A percentile compares a stretch with the other conserved stretches of the same genome.
Conservation (phyloP, 2,329 filamentous ascomycete species). For the Aspergillus pseudotamarii region DNA sequence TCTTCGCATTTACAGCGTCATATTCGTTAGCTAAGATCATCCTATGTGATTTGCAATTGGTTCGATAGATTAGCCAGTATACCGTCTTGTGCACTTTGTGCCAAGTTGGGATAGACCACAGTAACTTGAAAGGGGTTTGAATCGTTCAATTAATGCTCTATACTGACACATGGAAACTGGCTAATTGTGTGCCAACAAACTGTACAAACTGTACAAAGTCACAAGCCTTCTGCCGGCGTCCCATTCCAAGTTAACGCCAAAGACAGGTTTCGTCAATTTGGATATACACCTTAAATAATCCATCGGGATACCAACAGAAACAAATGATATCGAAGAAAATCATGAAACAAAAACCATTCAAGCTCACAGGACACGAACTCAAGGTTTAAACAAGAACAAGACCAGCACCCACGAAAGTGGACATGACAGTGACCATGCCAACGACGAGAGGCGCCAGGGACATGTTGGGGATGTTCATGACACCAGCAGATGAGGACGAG, state of each 20-base stretch:
- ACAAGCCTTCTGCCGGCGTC: constrained; percentile 6
- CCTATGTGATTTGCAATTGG: background rate
- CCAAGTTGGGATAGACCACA: background rate
- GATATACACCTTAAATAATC: constrained; percentile 7
- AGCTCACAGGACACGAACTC: background rate
- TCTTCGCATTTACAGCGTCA: too few relatives aligned
- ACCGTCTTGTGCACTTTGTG: background rate
- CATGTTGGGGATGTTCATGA: constrained; percentile 49
- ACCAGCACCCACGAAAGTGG: constrained; percentile 56
- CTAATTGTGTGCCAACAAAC: constrained; percentile 16
- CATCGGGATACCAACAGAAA: constrained; percentile 7
- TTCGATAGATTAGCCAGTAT: background rate
- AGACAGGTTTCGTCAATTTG: constrained; percentile 9
- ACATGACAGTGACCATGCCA: constrained; percentile 54
- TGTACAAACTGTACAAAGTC: constrained; percentile 23
- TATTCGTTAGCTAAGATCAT: too few relatives aligned
- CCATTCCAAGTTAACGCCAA: constrained; percentile 4
- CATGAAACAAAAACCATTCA: constrained; percentile 8
- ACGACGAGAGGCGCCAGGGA: constrained; percentile 55
- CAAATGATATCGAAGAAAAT: constrained; percentile 12
- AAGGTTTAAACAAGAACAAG: constrained; percentile 35
- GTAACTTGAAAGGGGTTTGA: background rate
- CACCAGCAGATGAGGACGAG: constrained; percentile 40
- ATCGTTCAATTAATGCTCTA: constrained; percentile 17
- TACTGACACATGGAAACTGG: constrained; percentile 6